phyloP scores from a whole-genome alignment of 2,329 filamentous ascomycete genomes.

The Gnomoniopsis sp. region DNA sequence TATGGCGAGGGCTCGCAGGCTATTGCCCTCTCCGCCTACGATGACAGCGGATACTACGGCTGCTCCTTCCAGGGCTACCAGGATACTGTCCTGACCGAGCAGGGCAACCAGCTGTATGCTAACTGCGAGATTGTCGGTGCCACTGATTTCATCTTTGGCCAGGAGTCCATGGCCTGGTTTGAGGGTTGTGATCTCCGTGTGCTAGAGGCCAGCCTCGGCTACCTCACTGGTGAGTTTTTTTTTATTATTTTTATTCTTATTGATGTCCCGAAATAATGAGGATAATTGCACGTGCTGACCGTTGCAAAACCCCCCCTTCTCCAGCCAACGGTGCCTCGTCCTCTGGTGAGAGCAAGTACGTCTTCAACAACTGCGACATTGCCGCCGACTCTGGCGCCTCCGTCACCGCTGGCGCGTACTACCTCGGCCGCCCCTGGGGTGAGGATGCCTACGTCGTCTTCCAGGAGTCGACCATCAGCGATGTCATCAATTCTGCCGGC shows the following conservation, averaged over 20 bases:
- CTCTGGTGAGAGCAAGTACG: constrained; percentile 36
- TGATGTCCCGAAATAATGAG: neutral
- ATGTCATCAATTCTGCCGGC: constrained; percentile 56
- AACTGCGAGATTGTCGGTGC: constrained; percentile 41
- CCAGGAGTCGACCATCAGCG: constrained; percentile 45
- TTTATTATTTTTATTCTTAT: constrained; percentile 4
- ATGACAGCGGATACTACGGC: constrained; percentile 44
- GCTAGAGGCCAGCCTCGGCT: constrained; percentile 31
- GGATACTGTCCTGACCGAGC: constrained; percentile 45
- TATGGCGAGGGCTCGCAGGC: constrained; percentile 44
- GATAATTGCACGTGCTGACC: no score
- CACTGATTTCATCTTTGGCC: constrained; percentile 49
- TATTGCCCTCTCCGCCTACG: constrained; percentile 42
- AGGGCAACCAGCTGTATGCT: constrained; percentile 45
- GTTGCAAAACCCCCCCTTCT: neutral
- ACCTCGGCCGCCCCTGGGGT: constrained; percentile 47
- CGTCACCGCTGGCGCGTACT: constrained; percentile 37
- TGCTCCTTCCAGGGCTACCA: constrained; percentile 44
- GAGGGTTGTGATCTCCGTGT: constrained; percentile 38
- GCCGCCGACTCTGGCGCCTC: constrained; percentile 34
- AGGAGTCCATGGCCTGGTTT: constrained; percentile 40
- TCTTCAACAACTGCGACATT: constrained; percentile 42
- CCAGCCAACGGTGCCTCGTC: constrained; percentile 39
- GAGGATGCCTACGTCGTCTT: constrained; percentile 44
- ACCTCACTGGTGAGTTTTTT: constrained; percentile 35